Base-by-base conservation (phyloP, 768 basidiomycete genomes). In the Lactarius vividus region DNA sequence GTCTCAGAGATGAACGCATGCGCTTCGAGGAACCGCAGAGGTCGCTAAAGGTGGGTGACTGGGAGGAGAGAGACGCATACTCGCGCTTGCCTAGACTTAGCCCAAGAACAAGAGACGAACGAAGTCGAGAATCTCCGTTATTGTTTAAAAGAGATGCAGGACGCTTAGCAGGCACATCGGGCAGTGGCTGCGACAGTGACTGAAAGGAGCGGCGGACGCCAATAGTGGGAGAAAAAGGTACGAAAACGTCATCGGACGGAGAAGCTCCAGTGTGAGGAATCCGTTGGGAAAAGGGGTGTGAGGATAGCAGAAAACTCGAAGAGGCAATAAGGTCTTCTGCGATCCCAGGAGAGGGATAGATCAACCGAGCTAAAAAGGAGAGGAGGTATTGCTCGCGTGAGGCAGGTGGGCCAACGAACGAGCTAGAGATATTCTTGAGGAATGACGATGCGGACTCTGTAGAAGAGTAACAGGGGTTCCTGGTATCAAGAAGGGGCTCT, bases 1-100 rank as follows among this genome's bases (percentile, higher is more conserved):
- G 72, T 28, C 77, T 79, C 18, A 74, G 73, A 57, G 73, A 57
- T n/a, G 85, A 85, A 63, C 77, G 78, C 35, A 77, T 78, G 64
- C 81, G 78, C 67, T 80, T 80, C 18, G 79, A 68, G 18, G 81
- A 76, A 4, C 80, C 81, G 10, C 70, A 70, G 23, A 84, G 73
- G 66, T 82, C 81, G 62, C 77, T 81, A 72, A 80, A 83, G 1
- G 63, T 68, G 15, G 57, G 29, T 4, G 69, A 68, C 35, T 52
- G 61, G 61, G 59, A 54, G 1, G 61, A 59, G 28, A 63, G 26
- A 20, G 57, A 35, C 2, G 66, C 52, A 46, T 63, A 63, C 55
- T 57, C 62, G 61, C 65, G 65, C 57, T 62, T 66, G 13, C 61
- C 61, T 16, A 62, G 33, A 44, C 44, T 58, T n/a, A 62, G 6